These are phyloP conservation scores for Mycena epipterygia DNA, from an alignment of 768 basidiomycete species.

Conservation along the genomic window DNA sequence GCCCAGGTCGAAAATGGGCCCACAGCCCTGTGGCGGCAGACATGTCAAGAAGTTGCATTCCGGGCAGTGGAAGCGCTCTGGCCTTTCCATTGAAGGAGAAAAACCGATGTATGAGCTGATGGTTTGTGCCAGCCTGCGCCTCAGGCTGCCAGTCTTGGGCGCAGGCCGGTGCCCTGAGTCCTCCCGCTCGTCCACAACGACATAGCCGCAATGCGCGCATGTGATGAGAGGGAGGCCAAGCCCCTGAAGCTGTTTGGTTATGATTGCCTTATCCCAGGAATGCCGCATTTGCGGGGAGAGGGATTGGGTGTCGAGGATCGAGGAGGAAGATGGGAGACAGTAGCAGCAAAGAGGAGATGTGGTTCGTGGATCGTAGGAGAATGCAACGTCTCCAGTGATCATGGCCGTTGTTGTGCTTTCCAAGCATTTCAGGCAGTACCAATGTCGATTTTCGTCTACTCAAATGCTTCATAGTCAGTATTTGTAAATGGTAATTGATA, in stretches of 20 bases:
- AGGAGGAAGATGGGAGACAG: slow-evolving; percentile 14
- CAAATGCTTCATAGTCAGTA: background rate
- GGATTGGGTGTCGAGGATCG: slow-evolving; percentile 19
- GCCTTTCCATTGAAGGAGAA: slow-evolving; percentile 8
- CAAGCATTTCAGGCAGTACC: slow-evolving; percentile 27
- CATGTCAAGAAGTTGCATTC: slow-evolving; percentile 26
- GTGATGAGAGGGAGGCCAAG: slow-evolving; percentile 25
- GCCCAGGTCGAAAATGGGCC: slow-evolving; percentile 7
- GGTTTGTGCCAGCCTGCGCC: slow-evolving; percentile 18
- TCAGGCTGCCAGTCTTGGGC: slow-evolving; percentile 19
- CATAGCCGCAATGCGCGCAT: slow-evolving; percentile 25
- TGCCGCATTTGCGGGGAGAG: slow-evolving; percentile 19
- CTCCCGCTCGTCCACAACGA: slow-evolving; percentile 24
- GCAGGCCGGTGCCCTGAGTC: slow-evolving; percentile 8
- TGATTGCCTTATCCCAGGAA: slow-evolving; percentile 26
- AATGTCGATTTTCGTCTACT: slow-evolving; percentile 25
- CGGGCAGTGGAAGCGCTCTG: slow-evolving; percentile 19
- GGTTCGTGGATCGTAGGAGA: slow-evolving; percentile 25
- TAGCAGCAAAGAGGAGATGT: slow-evolving; percentile 26
- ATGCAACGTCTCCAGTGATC: slow-evolving; percentile 27
- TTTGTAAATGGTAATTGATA: slow-evolving; percentile 1
- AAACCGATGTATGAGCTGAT: slow-evolving; percentile 21
- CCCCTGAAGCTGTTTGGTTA: slow-evolving; percentile 17
- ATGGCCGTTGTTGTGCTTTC: slow-evolving; percentile 23
- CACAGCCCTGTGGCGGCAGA: slow-evolving; percentile 22